Evolutionary conservation across 1,139 yeast genomes (phyloP), one percentile per base, ranked within the genome.

Genomic region (Pichia sp.): DNA sequence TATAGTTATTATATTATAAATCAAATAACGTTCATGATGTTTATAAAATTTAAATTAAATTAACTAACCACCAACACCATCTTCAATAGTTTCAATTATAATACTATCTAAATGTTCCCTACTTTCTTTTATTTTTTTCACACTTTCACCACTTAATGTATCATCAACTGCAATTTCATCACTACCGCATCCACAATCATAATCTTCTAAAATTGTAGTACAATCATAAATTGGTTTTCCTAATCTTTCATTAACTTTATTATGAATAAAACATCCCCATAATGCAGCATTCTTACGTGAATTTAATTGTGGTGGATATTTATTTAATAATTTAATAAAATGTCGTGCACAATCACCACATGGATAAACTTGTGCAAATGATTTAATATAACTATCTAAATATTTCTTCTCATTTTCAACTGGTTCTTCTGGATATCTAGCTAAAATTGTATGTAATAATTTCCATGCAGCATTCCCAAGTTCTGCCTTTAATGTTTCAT

Each of bases 221-320:
- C 98, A 92, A 65, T 92, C 97, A 65, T 88, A 92, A 26, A 73
- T 72, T 0, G 76, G 79, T 59, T 92, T 89, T 5, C 72, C 72
- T 46, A 92, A 74, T 45, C 85, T 70, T 52, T 78, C 79, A 65
- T 92, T 92, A 35, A 90, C 97, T 53, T 75, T 69, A 60, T 94
- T 92, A 68, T 92, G 99, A n/a, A 92, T 75, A 60, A 83, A 83
- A 65, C 98, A 92, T 1, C 98, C 98, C 98, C 98, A 92, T 55
- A 86, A 70, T 0, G 96, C 89, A 0, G 98, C 97, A 2, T 81
- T 78, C 55, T 83, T 81, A 50, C 96, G 75, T 27, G 84, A 76
- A 7, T 79, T 73, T 3, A 86, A 76, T 62, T 94, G 98, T 3
- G 96, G 97, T 1, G 98, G 98, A 60, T 73, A 80, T 58, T 83